These are phyloP conservation scores for Hortiboletus rubellus DNA, from an alignment of 1,284 basidiomycete genomes.

Conservation along the genomic window DNA sequence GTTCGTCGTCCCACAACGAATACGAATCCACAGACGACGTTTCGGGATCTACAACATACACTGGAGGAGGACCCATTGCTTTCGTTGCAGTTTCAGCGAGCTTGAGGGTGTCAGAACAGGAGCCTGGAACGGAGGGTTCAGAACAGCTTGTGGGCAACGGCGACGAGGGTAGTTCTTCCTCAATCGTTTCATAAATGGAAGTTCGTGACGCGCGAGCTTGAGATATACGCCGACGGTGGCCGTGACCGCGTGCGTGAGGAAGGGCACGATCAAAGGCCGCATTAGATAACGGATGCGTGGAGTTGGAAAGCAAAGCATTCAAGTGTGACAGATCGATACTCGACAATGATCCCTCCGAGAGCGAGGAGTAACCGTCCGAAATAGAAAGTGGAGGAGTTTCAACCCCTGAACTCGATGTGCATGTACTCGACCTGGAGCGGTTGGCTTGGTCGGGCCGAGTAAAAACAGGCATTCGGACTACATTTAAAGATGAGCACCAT, in stretches of 20 bases:
- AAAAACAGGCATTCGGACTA: conserved; percentile 57
- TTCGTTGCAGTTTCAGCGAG: conserved; percentile 32
- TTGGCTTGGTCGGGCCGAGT: conserved; percentile 51
- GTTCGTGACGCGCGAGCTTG: conserved; percentile 59
- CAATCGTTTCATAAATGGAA: conserved; percentile 76
- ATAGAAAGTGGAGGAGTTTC: conserved; percentile 70
- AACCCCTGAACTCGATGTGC: conserved; percentile 54
- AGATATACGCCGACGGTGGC: conserved; percentile 69
- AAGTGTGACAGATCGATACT: conserved; percentile 71
- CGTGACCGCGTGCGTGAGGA: conserved; percentile 56
- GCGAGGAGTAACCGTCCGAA: conserved; percentile 60
- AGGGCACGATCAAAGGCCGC: conserved; percentile 40
- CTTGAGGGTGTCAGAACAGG: conserved; percentile 21
- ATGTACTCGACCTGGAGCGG: conserved; percentile 67
- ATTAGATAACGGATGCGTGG: conserved; percentile 38
- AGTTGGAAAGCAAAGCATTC: conserved; percentile 53
- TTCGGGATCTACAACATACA: conserved; percentile 61
- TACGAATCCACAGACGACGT: conserved; percentile 47
- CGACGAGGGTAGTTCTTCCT: conserved; percentile 59
- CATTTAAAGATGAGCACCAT: conserved; percentile 7
- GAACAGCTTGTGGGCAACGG: conserved; percentile 35
- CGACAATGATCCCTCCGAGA: conserved; percentile 69
- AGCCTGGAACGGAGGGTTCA: background rate
- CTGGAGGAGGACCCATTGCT: conserved; percentile 36
- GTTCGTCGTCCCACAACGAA: conserved; percentile 61